phyloP scores from a whole-genome alignment of 495 filamentous ascomycete species.

The Penicillium parvum region DNA sequence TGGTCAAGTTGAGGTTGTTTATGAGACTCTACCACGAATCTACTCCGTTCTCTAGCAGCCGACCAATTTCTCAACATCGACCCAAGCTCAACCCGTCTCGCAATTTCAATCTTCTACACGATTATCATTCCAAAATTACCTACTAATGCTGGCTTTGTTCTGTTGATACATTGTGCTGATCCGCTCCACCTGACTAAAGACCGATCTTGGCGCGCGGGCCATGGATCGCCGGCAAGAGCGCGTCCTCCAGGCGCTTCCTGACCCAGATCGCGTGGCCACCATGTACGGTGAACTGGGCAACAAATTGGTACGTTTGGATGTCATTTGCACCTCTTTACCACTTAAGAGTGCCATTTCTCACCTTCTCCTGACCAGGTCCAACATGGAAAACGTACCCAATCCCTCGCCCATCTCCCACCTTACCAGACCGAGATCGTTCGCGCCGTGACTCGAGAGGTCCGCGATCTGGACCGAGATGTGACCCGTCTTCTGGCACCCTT shows the following conservation, averaged over 20 bases:
- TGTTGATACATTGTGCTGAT: conserved; percentile 1
- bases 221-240: conserved; percentile 18
- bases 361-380: conserved; percentile 59
- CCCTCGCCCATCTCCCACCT: conserved; percentile 79
- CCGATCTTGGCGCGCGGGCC: conserved; percentile 22
- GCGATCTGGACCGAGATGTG: conserved; percentile 91
- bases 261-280: conserved; percentile 25
- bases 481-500: conserved; percentile 74
- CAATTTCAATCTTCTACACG: neutral
- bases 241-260: conserved; percentile 13
- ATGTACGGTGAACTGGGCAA: conserved; percentile 94
- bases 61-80: too few species aligned
- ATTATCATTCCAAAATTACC: neutral
- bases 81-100: too few species aligned
- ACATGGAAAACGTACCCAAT: conserved; percentile 94
- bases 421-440: conserved; percentile 93
- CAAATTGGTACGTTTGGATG: conserved; percentile 69
- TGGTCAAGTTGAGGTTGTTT: too few species aligned
- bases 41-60: too few species aligned
- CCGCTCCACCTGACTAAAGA: conserved; percentile 25
- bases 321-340: neutral
- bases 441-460: conserved; percentile 82
- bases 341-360: conserved; percentile 1
- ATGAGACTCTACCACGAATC: too few species aligned
- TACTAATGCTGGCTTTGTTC: too few species aligned